These are phyloP conservation scores for Neltuma alba DNA, from an alignment of 306 rosid genomes.

Conservation along the genomic window DNA sequence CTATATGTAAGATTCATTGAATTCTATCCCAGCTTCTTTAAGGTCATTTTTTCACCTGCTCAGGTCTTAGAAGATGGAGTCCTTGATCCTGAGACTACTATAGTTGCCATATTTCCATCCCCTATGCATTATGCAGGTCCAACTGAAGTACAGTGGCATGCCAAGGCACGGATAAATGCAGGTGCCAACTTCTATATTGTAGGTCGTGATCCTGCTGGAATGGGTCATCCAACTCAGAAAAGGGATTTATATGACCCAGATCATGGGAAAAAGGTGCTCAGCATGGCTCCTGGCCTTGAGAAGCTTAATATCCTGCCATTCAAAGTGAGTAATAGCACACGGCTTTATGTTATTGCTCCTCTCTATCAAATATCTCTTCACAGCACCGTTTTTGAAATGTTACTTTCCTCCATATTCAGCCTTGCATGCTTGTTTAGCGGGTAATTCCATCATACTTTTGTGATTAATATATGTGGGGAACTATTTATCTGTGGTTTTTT, in stretches of 20 bases:
- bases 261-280: constrained; percentile 94
- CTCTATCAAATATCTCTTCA: no score
- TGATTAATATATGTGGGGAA: no score
- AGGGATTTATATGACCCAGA: constrained; percentile 94
- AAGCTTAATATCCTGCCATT: constrained; percentile 96
- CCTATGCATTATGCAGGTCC: constrained; percentile 99
- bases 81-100: constrained; percentile 93
- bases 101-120: constrained; percentile 94
- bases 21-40: constrained; percentile 14
- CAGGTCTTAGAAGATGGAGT: constrained; percentile 96
- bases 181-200: constrained; percentile 98
- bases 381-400: constrained; percentile 9
- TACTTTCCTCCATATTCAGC: background rate
- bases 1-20: background rate
- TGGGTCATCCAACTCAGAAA: constrained; percentile 95
- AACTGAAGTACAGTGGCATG: constrained; percentile 99
- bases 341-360: constrained; percentile 15
- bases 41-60: constrained; percentile 24
- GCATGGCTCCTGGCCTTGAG: constrained; percentile 98
- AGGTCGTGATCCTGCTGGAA: constrained; percentile 99
- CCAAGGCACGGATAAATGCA: constrained; percentile 93
- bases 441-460: background rate
- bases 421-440: background rate
- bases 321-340: constrained; percentile 52
- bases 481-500: no score